phyloP scores from a whole-genome alignment of 2,329 filamentous ascomycete species.

The Fusarium napiforme region DNA sequence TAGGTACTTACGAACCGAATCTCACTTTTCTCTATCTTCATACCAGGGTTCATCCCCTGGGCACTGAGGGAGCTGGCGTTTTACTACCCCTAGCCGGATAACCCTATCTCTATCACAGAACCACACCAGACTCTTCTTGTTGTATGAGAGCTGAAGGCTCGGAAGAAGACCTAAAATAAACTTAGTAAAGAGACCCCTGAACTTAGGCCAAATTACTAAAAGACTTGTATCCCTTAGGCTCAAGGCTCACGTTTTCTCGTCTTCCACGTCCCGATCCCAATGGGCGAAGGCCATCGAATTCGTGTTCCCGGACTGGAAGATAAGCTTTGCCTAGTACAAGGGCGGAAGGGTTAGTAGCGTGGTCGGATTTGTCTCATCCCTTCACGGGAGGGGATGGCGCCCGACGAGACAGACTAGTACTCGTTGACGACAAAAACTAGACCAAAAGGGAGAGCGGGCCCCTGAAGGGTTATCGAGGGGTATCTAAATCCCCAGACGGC shows the following conservation, averaged over 20 bases:
- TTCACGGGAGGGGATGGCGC: background rate
- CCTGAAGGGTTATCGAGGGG: background rate
- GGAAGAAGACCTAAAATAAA: no score
- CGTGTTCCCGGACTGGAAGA: accelerated
- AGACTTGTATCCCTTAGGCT: background rate
- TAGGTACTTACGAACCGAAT: accelerated
- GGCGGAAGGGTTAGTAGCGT: background rate
- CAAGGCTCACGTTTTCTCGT: background rate
- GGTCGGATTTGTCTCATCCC: background rate
- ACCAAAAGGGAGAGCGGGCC: accelerated
- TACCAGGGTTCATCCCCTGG: background rate
- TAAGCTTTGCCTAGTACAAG: background rate
- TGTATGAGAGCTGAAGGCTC: no score
- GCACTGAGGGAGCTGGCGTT: background rate
- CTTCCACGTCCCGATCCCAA: no score
- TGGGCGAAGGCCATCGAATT: accelerated
- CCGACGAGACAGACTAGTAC: accelerated
- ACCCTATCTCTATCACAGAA: background rate
- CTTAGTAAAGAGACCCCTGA: background rate
- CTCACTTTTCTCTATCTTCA: background rate
- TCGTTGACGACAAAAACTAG: background rate
- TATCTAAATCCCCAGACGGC: background rate
- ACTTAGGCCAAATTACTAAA: background rate
- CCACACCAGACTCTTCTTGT: no score
- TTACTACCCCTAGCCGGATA: accelerated